Conservation (phyloP, 352 stramenopile species). For the Phytophthora vignae region DNA sequence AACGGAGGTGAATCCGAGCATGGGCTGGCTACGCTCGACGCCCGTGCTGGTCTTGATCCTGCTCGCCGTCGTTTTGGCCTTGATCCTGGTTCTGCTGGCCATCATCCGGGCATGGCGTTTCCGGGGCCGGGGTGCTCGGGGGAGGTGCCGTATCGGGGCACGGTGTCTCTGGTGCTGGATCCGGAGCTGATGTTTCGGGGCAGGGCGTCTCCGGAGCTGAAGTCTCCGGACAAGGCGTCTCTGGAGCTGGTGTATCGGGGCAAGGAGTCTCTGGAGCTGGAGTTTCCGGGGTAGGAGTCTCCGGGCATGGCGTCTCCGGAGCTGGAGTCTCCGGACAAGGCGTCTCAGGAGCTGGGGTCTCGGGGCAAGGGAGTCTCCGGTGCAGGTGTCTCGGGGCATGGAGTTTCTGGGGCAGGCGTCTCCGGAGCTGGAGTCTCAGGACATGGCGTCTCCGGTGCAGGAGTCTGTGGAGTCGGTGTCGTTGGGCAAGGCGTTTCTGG, state of each 20-base stretch:
- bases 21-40: too few relatives aligned
- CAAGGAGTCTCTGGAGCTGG: background rate
- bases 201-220: background rate
- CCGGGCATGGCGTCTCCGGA: background rate
- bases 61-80: slow-evolving; percentile 3
- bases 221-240: slow-evolving; percentile 10
- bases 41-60: background rate
- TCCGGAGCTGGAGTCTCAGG: slow-evolving; percentile 6
- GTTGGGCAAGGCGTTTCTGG: background rate
- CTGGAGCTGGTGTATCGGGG: slow-evolving; percentile 2
- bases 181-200: too few relatives aligned
- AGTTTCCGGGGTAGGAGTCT: background rate
- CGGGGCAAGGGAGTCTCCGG: slow-evolving; percentile 14
- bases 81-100: slow-evolving; percentile 5
- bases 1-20: too few relatives aligned
- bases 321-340: slow-evolving; percentile 3
- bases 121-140: background rate
- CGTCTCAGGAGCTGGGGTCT: background rate
- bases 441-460: slow-evolving; percentile 1
- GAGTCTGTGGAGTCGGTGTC: background rate
- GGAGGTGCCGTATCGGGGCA: too few relatives aligned
- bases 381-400: too few relatives aligned
- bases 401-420: slow-evolving; percentile 1
- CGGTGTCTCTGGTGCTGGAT: too few relatives aligned
- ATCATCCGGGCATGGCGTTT: slow-evolving; percentile 11